Evolutionary conservation across 495 filamentous ascomycete genomes (phyloP).

Genomic region (Gamarada debralockiae): DNA sequence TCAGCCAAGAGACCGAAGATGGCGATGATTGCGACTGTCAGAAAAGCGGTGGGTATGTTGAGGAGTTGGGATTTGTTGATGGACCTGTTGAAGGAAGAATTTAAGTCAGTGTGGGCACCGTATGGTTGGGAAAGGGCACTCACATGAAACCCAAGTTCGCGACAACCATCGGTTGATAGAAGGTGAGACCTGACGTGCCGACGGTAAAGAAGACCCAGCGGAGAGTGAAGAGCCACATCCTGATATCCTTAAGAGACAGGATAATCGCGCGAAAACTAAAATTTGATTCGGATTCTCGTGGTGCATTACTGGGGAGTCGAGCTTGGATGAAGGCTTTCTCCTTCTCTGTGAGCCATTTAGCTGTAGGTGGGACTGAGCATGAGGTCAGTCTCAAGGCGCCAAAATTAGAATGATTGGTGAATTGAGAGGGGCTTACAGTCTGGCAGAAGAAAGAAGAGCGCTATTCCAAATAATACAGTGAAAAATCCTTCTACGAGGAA

Average conservation of each 20-base stretch:
- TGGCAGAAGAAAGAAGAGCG: slow-evolving; percentile 57
- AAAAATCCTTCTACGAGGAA: slow-evolving; percentile 17
- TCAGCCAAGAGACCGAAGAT: slow-evolving; percentile 37
- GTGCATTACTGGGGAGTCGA: slow-evolving; percentile 62
- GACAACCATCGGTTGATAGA: slow-evolving; percentile 54
- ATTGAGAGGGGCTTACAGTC: slow-evolving; percentile 71
- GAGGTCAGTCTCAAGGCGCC: not conserved
- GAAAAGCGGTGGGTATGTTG: slow-evolving; percentile 51
- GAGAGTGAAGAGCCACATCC: slow-evolving; percentile 45
- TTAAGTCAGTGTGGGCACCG: not conserved
- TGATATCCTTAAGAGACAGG: slow-evolving; percentile 64
- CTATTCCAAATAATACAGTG: slow-evolving; percentile 49
- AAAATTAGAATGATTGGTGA: too few relatives aligned
- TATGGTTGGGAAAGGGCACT: not conserved
- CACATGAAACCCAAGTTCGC: slow-evolving; percentile 45
- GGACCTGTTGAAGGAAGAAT: too few relatives aligned
- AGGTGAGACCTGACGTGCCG: slow-evolving; percentile 44
- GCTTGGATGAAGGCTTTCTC: slow-evolving; percentile 43
- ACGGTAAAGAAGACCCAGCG: slow-evolving; percentile 41
- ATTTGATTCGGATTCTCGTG: slow-evolving; percentile 36
- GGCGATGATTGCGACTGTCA: slow-evolving; percentile 38
- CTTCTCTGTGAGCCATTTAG: slow-evolving; percentile 41
- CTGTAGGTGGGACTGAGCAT: slow-evolving; percentile 59
- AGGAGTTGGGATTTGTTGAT: slow-evolving; percentile 47
- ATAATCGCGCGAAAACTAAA: slow-evolving; percentile 57